Percentiles rank a stretch among this genome's conserved stretches.
Conservation (phyloP, 192 early-diverging fungal species). For the Linnemannia zychae region DNA sequence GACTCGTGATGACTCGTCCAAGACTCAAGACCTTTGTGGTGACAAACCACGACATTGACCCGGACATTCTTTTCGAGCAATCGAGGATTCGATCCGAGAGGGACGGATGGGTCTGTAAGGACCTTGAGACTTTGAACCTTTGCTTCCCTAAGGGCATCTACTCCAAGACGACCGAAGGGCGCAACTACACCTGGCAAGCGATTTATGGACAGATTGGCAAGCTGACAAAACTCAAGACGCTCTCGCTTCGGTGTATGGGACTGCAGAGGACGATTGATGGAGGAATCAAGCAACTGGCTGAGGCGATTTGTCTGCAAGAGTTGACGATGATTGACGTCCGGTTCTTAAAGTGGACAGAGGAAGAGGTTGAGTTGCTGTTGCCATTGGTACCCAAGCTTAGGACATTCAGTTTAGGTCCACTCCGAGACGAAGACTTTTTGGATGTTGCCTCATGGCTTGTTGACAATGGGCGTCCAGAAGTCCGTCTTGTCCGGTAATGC, state of each 20-base stretch:
- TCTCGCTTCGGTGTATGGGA: neutral
- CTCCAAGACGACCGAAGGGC: neutral
- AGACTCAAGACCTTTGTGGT: neutral
- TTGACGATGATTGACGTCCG: neutral
- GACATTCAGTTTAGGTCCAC: neutral
- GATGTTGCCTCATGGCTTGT: neutral
- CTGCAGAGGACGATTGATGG: neutral
- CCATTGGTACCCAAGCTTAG: neutral
- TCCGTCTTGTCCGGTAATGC: neutral
- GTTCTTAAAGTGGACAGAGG: neutral
- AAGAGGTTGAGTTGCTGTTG: neutral
- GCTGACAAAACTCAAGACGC: neutral
- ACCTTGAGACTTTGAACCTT: neutral
- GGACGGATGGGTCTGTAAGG: neutral
- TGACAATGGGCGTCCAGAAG: neutral
- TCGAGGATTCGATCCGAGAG: neutral
- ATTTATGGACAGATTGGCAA: neutral
- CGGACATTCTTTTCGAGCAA: neutral
- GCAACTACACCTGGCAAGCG: neutral
- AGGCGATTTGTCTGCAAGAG: neutral
- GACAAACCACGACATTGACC: neutral
- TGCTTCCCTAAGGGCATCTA: neutral
- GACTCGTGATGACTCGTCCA: constrained; percentile 1
- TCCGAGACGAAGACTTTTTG: neutral
- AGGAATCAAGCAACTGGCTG: neutral